Base-by-base conservation (phyloP, 106 monocot species). In the Allium sativum region DNA sequence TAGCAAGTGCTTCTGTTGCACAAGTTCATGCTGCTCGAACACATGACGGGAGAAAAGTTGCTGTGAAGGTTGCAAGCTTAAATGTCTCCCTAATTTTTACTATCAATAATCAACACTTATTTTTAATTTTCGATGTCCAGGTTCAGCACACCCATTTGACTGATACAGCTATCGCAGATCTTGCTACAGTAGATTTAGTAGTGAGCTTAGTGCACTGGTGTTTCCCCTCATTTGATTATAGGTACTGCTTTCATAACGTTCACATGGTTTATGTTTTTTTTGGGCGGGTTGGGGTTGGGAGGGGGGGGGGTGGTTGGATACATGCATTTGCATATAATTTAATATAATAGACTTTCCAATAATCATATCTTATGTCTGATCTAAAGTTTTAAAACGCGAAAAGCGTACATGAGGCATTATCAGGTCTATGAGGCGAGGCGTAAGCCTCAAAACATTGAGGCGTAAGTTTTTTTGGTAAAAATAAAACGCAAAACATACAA, bases 1-100 rank as follows among this genome's bases (percentile, higher is more conserved):
- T 95, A 21, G 94, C 94, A 56, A 95, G 94, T 77, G 94, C 94
- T 62, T 95, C 94, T 21, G 81, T 95, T 81, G 94, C 94, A 12
- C 94, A 95, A 89, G 94, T 95, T 73, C 94, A 95, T 86, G 75
- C 78, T 69, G 94, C 94, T 69, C 69, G 52, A 22, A 80, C 86
- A 21, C 84, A 84, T 77, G 85, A 89, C 71, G 94, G 94, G 10
- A 67, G 55, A 68, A 83, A 79, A 63, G 94, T 95, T 55, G 94
- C 94, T 52, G 90, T 95, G 11, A 95, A 95, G 94, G 94, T 95
- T 70, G 56, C 4, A n/a, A 62, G 40, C 8, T 10, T 20, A 44
- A 44, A 9, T 44, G 45, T 45, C 21, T 19, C 13, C 6, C 14
- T 59, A 19, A 7, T 47, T 48, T 45, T 68, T 64, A 3, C 1